A percentile compares a stretch with the other conserved stretches of the same genome.
phyloP scores from a whole-genome alignment of 805 yeast species.

The Tetrapisispora pingtungensis region DNA sequence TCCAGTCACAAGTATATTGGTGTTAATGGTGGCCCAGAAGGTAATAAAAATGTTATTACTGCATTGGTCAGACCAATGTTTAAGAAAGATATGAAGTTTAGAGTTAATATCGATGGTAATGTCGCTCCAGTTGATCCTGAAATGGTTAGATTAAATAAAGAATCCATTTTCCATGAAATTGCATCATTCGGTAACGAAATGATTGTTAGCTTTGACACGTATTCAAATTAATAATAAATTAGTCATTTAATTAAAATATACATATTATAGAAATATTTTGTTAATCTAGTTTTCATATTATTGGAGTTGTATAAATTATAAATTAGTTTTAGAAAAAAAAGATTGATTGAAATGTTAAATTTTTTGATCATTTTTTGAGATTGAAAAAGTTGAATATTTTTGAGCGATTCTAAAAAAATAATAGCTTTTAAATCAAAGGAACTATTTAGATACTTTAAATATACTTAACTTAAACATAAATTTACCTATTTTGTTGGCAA shows the following conservation, averaged over 20 bases:
- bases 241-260: not conserved
- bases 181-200: conserved; percentile 59
- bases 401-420: not conserved
- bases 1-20: conserved; percentile 49
- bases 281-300: not conserved
- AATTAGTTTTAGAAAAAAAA: no score
- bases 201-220: conserved; percentile 32
- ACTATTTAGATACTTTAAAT: no score
- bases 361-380: no score
- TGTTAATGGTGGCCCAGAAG: conserved; percentile 43
- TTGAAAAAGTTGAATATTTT: no score
- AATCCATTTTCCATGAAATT: conserved; percentile 66
- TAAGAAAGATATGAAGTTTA: conserved; percentile 53
- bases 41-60: conserved; percentile 54
- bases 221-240: not conserved
- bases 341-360: no score
- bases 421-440: no score
- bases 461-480: no score
- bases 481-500: no score
- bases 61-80: conserved; percentile 73
- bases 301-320: no score
- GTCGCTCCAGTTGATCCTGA: conserved; percentile 49
- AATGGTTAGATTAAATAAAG: conserved; percentile 53
- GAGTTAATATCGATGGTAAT: conserved; percentile 69
- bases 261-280: not conserved